Evolutionary conservation across 176 grass and related monocot genomes (phyloP), one percentile per base, ranked within the genome.

Genomic region (Phoenix roebelenii): DNA sequence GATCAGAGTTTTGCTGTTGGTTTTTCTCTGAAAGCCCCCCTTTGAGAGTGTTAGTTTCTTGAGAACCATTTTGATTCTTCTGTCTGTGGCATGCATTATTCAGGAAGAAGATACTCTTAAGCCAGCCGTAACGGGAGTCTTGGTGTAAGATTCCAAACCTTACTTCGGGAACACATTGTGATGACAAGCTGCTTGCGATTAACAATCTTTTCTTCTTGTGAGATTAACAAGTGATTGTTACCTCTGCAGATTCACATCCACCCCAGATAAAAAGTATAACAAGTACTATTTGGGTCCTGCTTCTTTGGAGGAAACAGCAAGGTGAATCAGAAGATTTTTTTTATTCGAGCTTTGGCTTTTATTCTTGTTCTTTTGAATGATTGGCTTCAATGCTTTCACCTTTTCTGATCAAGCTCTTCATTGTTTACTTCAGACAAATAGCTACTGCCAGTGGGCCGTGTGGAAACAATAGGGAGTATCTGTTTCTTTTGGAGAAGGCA

Each of bases 201-300:
- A 14, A 44, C 10, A 44, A 14, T 44, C 35, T 44, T 24, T 35
- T 69, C 22, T 15, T 4, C 18, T 54, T 15, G 10, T 39, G 48
- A 7, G 50, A 63, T 23, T 67, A 55, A 65, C 32, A 14, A 57
- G 4, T 1, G 5, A 15, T 62, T 5, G 28, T 70, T 20, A n/a
- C 35, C 51, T 52, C 6, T 64, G 61, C 52, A 81, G 78, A 58
- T 81, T 81, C 19, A 61, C 65, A 39, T 81, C 78, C 25, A 81
- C 71, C 3, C 59, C 66, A 52, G 51, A 75, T 68, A 75, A 68
- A 75, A 62, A 52, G 54, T 49, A 56, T 32, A 81, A 81, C 52
- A 81, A 70, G 12, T 81, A 81, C 44, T 81, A 75, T 22, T 72
- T 81, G 55, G 78, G 78, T 39, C 78, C 78, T 51, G 78, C 78